phyloP scores from a whole-genome alignment of 768 basidiomycete species.

The Russula virescens region DNA sequence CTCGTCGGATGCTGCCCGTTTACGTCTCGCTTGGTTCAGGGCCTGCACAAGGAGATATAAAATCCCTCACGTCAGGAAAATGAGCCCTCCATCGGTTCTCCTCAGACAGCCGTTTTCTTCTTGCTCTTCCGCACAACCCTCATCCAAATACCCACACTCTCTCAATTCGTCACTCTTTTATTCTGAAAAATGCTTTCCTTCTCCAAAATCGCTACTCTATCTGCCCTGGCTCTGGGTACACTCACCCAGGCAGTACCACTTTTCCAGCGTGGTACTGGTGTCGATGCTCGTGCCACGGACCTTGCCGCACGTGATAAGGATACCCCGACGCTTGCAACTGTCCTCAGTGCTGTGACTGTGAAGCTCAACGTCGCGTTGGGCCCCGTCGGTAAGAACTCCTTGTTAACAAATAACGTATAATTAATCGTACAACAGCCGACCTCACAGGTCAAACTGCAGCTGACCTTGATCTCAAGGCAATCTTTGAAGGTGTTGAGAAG shows the following conservation, averaged over 20 bases:
- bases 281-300: not conserved
- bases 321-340: not conserved
- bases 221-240: not conserved
- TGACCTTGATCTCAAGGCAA: conserved; percentile 22
- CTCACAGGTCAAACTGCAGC: conserved; percentile 28
- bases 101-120: not conserved
- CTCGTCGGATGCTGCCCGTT: not conserved
- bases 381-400: not conserved
- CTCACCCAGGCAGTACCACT: conserved; percentile 5
- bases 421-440: conserved; percentile 24
- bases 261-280: not conserved
- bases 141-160: not conserved
- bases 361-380: not conserved
- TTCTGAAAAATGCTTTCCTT: conserved; percentile 3
- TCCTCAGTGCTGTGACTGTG: not conserved
- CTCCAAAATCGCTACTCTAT: conserved; percentile 1
- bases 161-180: not conserved
- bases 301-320: no score
- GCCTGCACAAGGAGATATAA: not conserved
- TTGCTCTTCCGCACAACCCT: not conserved
- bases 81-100: not conserved
- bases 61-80: not conserved
- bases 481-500: conserved; percentile 27
- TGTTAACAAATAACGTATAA: not conserved
- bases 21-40: conserved; percentile 4